A percentile compares a stretch with the other conserved stretches of the same genome.
phyloP scores from a whole-genome alignment of 768 basidiomycete species.

The Mycena polygramma region DNA sequence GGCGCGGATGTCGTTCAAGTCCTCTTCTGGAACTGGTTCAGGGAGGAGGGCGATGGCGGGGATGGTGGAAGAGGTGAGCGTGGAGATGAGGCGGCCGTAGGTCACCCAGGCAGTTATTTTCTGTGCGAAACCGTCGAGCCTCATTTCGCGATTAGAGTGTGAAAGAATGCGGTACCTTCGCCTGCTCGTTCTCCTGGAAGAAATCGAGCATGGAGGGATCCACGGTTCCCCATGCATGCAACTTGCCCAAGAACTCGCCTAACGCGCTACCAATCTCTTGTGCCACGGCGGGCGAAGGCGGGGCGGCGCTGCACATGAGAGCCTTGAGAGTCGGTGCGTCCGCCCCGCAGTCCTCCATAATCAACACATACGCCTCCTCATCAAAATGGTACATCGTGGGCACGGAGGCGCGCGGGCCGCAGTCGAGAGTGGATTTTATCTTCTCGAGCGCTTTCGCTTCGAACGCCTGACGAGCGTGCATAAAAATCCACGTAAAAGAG shows the following conservation, averaged over 20 bases:
- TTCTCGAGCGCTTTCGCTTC: constrained; percentile 51
- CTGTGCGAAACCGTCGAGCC: neutral
- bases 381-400: constrained; percentile 59
- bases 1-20: constrained; percentile 49
- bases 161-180: constrained; percentile 39
- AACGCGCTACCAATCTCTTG: constrained; percentile 64
- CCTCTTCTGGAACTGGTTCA: constrained; percentile 48
- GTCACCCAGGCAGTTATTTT: constrained; percentile 50
- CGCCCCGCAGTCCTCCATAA: constrained; percentile 65
- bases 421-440: constrained; percentile 43
- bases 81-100: constrained; percentile 58
- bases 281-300: constrained; percentile 46
- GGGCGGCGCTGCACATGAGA: constrained; percentile 49
- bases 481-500: neutral
- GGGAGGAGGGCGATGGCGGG: constrained; percentile 54
- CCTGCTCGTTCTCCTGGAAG: constrained; percentile 56
- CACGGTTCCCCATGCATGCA: constrained; percentile 63
- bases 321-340: constrained; percentile 49
- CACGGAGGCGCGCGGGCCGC: constrained; percentile 46
- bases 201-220: constrained; percentile 45
- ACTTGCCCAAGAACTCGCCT: constrained; percentile 63
- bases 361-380: constrained; percentile 52
- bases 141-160: neutral
- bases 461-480: constrained; percentile 28
- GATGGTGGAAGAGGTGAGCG: constrained; percentile 45